Conservation (phyloP, 805 yeast species). For the Wickerhamiella spandovensis region DNA sequence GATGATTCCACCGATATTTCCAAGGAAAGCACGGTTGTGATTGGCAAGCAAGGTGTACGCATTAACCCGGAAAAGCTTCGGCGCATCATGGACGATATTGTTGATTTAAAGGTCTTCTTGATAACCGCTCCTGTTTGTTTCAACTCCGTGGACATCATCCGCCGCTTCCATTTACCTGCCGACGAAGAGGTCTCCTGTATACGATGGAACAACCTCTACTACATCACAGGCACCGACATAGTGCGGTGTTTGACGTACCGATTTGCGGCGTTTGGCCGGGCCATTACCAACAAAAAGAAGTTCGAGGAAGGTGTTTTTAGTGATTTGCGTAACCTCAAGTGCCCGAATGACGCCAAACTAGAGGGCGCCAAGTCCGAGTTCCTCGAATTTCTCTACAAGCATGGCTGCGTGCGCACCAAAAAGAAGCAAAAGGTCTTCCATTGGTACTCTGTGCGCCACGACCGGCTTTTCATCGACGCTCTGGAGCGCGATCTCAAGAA, state of each 20-base stretch:
- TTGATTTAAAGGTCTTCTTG: conserved; percentile 54
- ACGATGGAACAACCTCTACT: conserved; percentile 79
- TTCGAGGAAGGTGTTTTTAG: conserved; percentile 95
- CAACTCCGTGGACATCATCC: conserved; percentile 76
- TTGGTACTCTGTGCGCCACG: conserved; percentile 95
- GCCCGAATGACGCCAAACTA: conserved; percentile 70
- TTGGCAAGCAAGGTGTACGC: background rate
- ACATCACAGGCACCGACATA: conserved; percentile 91
- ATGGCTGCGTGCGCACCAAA: conserved; percentile 82
- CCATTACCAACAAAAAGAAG: conserved; percentile 73
- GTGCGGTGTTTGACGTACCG: conserved; percentile 83
- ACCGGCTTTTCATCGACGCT: conserved; percentile 82
- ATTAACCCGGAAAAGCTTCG: conserved; percentile 8
- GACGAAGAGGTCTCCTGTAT: conserved; percentile 94
- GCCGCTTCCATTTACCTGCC: conserved; percentile 71
- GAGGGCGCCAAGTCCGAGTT: conserved; percentile 81
- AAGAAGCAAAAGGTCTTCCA: conserved; percentile 94
- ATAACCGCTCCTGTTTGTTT: conserved; percentile 93
- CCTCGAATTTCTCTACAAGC: conserved; percentile 68
- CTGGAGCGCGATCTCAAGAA: conserved; percentile 81
- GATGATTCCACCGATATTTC: background rate
- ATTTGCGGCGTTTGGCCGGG: conserved; percentile 81
- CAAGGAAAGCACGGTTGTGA: background rate
- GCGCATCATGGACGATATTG: conserved; percentile 7
- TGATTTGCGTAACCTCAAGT: conserved; percentile 71